Evolutionary conservation across 441 rosid species (phyloP).

Genomic region (Aquilaria agallochum): DNA sequence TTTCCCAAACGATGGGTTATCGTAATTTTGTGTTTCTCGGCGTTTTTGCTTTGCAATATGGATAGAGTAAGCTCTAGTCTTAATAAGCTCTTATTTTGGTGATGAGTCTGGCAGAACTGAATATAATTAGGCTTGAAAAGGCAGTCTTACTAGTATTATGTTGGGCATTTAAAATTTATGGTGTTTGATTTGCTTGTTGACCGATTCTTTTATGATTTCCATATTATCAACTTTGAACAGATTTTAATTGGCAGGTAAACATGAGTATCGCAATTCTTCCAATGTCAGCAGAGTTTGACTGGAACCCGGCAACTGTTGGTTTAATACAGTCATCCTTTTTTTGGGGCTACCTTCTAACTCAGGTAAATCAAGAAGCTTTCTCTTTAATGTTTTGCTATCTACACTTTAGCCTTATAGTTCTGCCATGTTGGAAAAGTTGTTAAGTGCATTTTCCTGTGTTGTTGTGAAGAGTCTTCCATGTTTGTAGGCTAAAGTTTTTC

Average conservation of each 20-base stretch:
- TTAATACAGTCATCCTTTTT: constrained; percentile 90
- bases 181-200: too few species aligned
- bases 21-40: constrained; percentile 78
- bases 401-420: neutral
- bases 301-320: constrained; percentile 90
- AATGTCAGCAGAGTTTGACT: constrained; percentile 81
- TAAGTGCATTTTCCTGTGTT: neutral
- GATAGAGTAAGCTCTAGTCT: constrained; percentile 58
- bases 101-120: too few species aligned
- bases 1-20: constrained; percentile 92
- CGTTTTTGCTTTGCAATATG: constrained; percentile 93
- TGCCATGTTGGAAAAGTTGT: neutral
- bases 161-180: too few species aligned
- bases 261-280: constrained; percentile 98
- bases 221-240: constrained; percentile 23
- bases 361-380: constrained; percentile 27
- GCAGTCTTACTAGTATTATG: too few species aligned
- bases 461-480: neutral
- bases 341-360: constrained; percentile 98
- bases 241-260: constrained; percentile 63
- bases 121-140: neutral
- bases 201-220: constrained; percentile 1
- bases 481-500: too few species aligned
- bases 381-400: neutral
- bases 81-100: neutral